Percentiles rank a stretch among this genome's conserved stretches.
These are phyloP conservation scores for Aureobasidium subglaciale DNA, from an alignment of 2,329 filamentous ascomycete species.

Conservation along the genomic window DNA sequence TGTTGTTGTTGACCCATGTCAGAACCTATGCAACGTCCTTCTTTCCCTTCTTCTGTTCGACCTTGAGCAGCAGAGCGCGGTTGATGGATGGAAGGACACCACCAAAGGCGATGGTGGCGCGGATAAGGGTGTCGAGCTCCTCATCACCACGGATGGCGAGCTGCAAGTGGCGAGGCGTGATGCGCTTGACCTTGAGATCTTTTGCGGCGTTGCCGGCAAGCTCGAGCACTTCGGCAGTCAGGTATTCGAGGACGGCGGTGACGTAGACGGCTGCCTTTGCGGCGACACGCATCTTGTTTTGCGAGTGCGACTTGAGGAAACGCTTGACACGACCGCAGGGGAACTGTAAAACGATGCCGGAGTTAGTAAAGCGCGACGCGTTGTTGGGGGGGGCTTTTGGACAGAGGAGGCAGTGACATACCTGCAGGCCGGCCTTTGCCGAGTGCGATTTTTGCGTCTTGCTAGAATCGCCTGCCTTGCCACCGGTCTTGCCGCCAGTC, in stretches of 20 bases:
- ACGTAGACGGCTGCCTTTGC: slow-evolving; percentile 98
- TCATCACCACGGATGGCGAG: slow-evolving; percentile 97
- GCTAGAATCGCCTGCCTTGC: slow-evolving; percentile 66
- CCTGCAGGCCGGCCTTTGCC: slow-evolving; percentile 89
- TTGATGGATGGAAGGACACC: slow-evolving; percentile 99
- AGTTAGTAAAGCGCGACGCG: too few species aligned
- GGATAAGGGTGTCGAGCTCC: slow-evolving; percentile 94
- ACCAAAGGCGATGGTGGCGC: slow-evolving; percentile 95
- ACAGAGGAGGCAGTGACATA: slow-evolving; percentile 46
- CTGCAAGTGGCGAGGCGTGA: slow-evolving; percentile 94
- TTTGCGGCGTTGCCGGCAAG: slow-evolving; percentile 97
- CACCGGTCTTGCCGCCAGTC: slow-evolving; percentile 79
- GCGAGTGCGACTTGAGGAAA: slow-evolving; percentile 98
- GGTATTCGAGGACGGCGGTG: slow-evolving; percentile 94
- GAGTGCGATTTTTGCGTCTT: slow-evolving; percentile 93
- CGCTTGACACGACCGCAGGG: slow-evolving; percentile 99
- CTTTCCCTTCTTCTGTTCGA: slow-evolving; percentile 92
- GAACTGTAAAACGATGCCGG: slow-evolving; percentile 68
- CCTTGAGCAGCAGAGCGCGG: slow-evolving; percentile 88
- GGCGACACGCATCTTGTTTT: slow-evolving; percentile 99
- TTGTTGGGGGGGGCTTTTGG: too few species aligned
- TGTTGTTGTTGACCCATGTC: background rate
- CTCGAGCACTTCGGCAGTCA: slow-evolving; percentile 96
- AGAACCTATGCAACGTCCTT: slow-evolving; percentile 8
- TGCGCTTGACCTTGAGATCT: slow-evolving; percentile 99